phyloP scores from a whole-genome alignment of 1,284 basidiomycete species.

The Hortiboletus rubellus region DNA sequence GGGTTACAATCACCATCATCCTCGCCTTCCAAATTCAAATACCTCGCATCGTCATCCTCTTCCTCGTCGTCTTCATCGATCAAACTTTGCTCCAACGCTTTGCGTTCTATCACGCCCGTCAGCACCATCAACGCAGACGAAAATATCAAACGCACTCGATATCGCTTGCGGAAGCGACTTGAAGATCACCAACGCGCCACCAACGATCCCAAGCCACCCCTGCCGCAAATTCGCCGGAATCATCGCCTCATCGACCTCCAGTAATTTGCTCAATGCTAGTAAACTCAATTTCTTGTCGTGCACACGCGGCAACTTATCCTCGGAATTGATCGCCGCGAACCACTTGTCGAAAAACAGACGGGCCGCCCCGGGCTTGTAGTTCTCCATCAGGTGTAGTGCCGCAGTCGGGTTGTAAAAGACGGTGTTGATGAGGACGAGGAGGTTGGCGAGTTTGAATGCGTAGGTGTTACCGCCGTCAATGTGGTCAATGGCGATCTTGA shows the following conservation, averaged over 20 bases:
- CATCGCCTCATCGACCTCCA: slow-evolving; percentile 61
- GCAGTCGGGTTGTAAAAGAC: slow-evolving; percentile 85
- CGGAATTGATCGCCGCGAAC: slow-evolving; percentile 68
- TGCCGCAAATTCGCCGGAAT: slow-evolving; percentile 62
- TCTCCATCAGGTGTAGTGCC: slow-evolving; percentile 75
- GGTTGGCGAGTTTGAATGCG: slow-evolving; percentile 71
- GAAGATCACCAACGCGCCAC: slow-evolving; percentile 69
- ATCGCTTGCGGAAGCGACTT: slow-evolving; percentile 74
- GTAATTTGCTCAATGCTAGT: slow-evolving; percentile 69
- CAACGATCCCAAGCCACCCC: slow-evolving; percentile 75
- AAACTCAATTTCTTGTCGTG: slow-evolving; percentile 90
- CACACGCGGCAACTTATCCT: slow-evolving; percentile 73
- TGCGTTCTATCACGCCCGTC: slow-evolving; percentile 50
- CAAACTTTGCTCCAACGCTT: slow-evolving; percentile 58
- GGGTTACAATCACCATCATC: slow-evolving; percentile 53
- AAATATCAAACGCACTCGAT: slow-evolving; percentile 46
- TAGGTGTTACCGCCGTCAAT: slow-evolving; percentile 61
- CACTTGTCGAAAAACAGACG: slow-evolving; percentile 78
- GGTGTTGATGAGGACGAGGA: slow-evolving; percentile 81
- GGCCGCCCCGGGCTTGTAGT: slow-evolving; percentile 54
- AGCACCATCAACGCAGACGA: neutral
- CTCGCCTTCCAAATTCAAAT: slow-evolving; percentile 65
- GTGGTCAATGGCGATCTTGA: slow-evolving; percentile 59
- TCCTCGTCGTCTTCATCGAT: slow-evolving; percentile 64
- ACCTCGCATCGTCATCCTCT: slow-evolving; percentile 54